Base-by-base conservation (phyloP, 768 basidiomycete species). In the Xanthoconium stramineum region DNA sequence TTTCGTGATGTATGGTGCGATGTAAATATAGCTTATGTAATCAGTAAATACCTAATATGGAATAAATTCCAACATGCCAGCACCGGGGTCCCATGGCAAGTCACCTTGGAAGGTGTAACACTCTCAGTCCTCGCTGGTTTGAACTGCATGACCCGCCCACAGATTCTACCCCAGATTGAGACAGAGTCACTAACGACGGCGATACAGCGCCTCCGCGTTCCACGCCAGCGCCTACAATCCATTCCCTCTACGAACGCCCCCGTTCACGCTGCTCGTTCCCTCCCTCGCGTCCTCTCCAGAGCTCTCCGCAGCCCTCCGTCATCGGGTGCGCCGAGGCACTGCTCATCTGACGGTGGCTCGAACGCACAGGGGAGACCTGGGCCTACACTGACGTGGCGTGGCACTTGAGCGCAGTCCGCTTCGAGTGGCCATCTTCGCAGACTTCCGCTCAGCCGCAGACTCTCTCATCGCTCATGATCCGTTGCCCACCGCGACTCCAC, bases 301-400 rank as follows among this genome's bases (percentile, higher is more conserved):
- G 32, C 64, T 81, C 10, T 82, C 81, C 0, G 69, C 84, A 3
- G 91, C 89, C 3, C 66, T 79, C 12, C 78, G 92, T 85, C 56
- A 76, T 91, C 20, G 83, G 84, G 9, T 70, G 72, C 44, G 68
- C 74, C 5, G 66, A 69, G 2, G 71, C 76, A 19, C 53, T 60
- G 0, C 69, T 77, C 48, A 65, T 76, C 28, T 64, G 56, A 44
- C 53, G 52, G 8, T 52, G 78, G 55, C 64, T 84, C 30, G 59
- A 61, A 36, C 50, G 35, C 44, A 49, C 52, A 12, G 56, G 44
- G 2, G 63, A 56, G 8, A 38, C 33, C 5, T 70, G 59, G 64
- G 42, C 47, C 20, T 63, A 61, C 36, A 64, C 69, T 28, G 58
- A 70, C 28, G 52, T 60, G 20, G 36, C 39, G 4, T 60, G 65